Evolutionary conservation across 2,329 filamentous ascomycete species (phyloP).

Genomic region (Zasmidium angulare): DNA sequence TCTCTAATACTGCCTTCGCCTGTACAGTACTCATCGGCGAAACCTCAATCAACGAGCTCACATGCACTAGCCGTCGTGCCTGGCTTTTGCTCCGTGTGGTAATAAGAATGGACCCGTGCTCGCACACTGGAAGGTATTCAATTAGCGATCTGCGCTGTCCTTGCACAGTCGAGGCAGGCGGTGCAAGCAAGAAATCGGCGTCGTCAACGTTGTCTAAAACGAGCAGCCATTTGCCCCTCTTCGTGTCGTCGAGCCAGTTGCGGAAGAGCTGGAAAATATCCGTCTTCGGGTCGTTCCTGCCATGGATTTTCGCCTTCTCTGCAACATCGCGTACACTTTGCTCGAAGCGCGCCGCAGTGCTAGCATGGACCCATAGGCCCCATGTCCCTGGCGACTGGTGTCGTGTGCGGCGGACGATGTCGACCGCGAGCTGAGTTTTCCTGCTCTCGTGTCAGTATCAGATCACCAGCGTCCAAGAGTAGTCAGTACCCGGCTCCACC

Average conservation of each 20-base stretch:
- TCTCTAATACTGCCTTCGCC: slow-evolving; percentile 24
- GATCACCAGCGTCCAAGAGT: neutral
- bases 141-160: slow-evolving; percentile 3
- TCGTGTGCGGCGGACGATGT: slow-evolving; percentile 17
- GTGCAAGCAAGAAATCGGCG: slow-evolving; percentile 9
- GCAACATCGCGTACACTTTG: slow-evolving; percentile 19
- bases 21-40: slow-evolving; percentile 23
- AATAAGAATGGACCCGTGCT: slow-evolving; percentile 26
- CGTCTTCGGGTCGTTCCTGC: slow-evolving; percentile 13
- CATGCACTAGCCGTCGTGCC: slow-evolving; percentile 20
- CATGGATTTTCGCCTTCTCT: slow-evolving; percentile 12
- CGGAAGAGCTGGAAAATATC: slow-evolving; percentile 22
- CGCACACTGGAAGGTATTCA: slow-evolving; percentile 19
- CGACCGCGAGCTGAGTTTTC: slow-evolving; percentile 30
- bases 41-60: slow-evolving; percentile 20
- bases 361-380: slow-evolving; percentile 29
- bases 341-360: slow-evolving; percentile 24
- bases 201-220: slow-evolving; percentile 30
- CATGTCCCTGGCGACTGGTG: slow-evolving; percentile 17
- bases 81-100: slow-evolving; percentile 19
- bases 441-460: slow-evolving; percentile 8
- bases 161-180: neutral
- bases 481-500: neutral
- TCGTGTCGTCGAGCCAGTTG: slow-evolving; percentile 20
- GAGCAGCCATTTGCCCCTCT: slow-evolving; percentile 23